phyloP scores from a whole-genome alignment of 306 rosid genomes.

The Pyrus pyrifolia region DNA sequence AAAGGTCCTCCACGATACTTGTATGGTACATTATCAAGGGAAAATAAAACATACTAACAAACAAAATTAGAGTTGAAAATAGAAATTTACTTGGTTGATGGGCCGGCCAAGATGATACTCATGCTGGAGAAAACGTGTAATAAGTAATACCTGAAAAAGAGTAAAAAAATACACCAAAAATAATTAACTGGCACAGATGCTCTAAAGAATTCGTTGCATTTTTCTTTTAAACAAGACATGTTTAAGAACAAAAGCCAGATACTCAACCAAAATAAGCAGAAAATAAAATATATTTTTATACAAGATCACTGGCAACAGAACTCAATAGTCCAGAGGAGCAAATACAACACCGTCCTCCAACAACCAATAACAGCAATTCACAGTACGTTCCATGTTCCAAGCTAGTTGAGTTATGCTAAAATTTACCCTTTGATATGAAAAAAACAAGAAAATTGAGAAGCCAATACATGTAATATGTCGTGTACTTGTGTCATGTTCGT shows the following conservation, averaged over 20 bases:
- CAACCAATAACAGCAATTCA: background rate
- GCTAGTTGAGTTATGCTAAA: background rate
- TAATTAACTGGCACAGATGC: background rate
- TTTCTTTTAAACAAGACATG: background rate
- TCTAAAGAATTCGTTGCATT: background rate
- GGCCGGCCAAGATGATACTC: slow-evolving; percentile 96
- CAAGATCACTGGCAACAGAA: background rate
- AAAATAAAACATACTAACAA: background rate
- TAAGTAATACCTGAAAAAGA: slow-evolving; percentile 59
- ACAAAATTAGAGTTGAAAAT: background rate
- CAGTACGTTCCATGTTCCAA: background rate
- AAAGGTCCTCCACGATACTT: background rate
- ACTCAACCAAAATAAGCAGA: background rate
- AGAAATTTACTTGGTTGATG: slow-evolving; percentile 68
- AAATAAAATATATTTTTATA: background rate
- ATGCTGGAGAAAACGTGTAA: slow-evolving; percentile 91
- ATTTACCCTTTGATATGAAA: background rate
- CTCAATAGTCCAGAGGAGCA: background rate
- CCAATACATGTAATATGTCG: background rate
- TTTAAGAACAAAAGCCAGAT: background rate
- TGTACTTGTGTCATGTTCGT: background rate
- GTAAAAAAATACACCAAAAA: background rate
- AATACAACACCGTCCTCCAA: background rate
- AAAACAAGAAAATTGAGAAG: background rate
- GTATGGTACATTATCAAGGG: background rate